A percentile compares a stretch with the other conserved stretches of the same genome.
These are phyloP conservation scores for Lactarius pseudohatsudake DNA, from an alignment of 768 basidiomycete genomes.

Conservation along the genomic window DNA sequence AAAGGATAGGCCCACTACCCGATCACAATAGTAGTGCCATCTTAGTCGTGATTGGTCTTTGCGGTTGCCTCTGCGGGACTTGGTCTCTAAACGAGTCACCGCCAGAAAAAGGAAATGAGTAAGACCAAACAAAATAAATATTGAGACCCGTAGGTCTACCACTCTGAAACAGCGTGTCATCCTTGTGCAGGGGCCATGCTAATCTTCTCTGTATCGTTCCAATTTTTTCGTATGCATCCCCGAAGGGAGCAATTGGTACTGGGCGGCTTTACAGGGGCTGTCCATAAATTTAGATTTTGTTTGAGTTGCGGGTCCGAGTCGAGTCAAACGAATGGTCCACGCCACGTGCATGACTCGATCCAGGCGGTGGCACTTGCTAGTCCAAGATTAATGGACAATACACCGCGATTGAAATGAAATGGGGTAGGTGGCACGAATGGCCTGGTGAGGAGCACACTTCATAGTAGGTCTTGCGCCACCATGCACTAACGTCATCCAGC, in stretches of 20 bases:
- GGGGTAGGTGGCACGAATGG: background rate
- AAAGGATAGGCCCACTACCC: too few relatives aligned
- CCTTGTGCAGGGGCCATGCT: constrained; percentile 99
- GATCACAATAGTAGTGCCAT: too few relatives aligned
- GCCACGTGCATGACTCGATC: background rate
- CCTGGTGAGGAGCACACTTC: background rate
- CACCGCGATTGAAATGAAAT: background rate
- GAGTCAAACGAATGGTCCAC: too few relatives aligned
- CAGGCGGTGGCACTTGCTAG: background rate
- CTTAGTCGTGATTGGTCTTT: too few relatives aligned
- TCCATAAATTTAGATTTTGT: background rate
- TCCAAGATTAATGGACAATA: background rate
- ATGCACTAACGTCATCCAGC: background rate
- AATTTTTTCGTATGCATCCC: constrained; percentile 98
- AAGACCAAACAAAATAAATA: constrained; percentile 36
- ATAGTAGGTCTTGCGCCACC: background rate
- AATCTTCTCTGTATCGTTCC: constrained; percentile 99
- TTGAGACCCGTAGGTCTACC: constrained; percentile 57
- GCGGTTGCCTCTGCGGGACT: too few relatives aligned
- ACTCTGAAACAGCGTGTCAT: constrained; percentile 99
- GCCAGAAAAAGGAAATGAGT: background rate
- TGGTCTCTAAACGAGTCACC: background rate
- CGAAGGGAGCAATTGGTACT: constrained; percentile 53
- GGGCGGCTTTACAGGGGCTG: background rate
- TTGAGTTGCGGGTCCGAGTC: background rate